Evolutionary conservation across 2,329 filamentous ascomycete genomes (phyloP).

Genomic region (Massarina eburnea): DNA sequence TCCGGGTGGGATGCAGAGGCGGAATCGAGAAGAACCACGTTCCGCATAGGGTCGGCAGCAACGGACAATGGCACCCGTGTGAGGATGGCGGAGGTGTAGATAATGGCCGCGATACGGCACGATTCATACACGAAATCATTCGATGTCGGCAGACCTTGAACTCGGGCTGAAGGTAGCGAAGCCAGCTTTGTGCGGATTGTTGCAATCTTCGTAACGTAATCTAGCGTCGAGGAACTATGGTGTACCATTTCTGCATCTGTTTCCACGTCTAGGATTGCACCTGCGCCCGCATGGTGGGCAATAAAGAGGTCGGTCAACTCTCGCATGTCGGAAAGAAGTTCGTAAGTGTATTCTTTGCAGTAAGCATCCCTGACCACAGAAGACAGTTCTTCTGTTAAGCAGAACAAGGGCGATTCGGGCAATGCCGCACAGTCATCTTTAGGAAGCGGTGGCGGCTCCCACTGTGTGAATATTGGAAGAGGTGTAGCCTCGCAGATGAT

Average conservation of each 20-base stretch:
- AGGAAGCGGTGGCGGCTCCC: conserved; percentile 9
- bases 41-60: conserved; percentile 22
- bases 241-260: conserved; percentile 3
- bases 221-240: not conserved
- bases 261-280: conserved; percentile 6
- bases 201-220: conserved; percentile 17
- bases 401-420: conserved; percentile 40
- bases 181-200: conserved; percentile 20
- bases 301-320: conserved; percentile 35
- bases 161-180: conserved; percentile 25
- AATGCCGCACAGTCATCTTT: conserved; percentile 11
- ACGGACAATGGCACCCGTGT: conserved; percentile 29
- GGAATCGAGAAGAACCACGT: conserved; percentile 11
- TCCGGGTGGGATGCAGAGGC: conserved; percentile 4
- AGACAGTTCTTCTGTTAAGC: conserved; percentile 21
- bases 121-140: conserved; percentile 39
- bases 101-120: conserved; percentile 36
- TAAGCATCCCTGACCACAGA: conserved; percentile 19
- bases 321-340: conserved; percentile 34
- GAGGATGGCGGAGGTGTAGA: conserved; percentile 35
- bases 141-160: conserved; percentile 17
- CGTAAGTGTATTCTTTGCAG: conserved; percentile 25
- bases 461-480: conserved; percentile 17
- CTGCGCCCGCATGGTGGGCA: conserved; percentile 5
- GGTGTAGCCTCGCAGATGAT: conserved; percentile 31